These are phyloP conservation scores for Cetraspora pellucida DNA, from an alignment of 192 early-diverging fungal species.

Conservation along the genomic window DNA sequence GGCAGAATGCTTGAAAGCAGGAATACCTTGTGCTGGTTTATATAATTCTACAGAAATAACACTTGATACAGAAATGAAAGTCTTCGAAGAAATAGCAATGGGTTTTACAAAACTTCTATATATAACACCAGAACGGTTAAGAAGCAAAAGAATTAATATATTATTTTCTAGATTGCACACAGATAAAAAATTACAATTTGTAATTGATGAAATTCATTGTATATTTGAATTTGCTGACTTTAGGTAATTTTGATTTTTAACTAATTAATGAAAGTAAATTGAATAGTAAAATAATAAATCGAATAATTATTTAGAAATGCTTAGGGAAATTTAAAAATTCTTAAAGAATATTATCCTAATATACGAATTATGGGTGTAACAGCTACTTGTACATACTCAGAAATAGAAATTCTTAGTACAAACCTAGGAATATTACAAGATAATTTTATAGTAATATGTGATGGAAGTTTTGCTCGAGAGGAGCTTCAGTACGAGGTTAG, in stretches of 20 bases:
- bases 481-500: no score
- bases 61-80: background rate
- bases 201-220: constrained; percentile 15
- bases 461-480: no score
- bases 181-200: background rate
- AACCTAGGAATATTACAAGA: no score
- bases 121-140: background rate
- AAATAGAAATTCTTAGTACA: no score
- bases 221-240: background rate
- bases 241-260: background rate
- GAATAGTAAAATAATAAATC: no score
- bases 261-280: no score
- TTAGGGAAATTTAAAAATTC: no score
- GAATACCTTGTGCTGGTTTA: background rate
- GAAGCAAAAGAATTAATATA: background rate
- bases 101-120: background rate
- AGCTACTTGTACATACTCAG: no score
- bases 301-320: no score
- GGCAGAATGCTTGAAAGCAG: background rate
- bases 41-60: background rate
- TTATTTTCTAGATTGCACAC: background rate
- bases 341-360: no score
- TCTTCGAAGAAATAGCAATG: constrained; percentile 9
- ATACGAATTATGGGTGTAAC: no score
- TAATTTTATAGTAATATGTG: no score